Evolutionary conservation across 2,329 filamentous ascomycete species (phyloP).

Genomic region (Fusarium falciforme): DNA sequence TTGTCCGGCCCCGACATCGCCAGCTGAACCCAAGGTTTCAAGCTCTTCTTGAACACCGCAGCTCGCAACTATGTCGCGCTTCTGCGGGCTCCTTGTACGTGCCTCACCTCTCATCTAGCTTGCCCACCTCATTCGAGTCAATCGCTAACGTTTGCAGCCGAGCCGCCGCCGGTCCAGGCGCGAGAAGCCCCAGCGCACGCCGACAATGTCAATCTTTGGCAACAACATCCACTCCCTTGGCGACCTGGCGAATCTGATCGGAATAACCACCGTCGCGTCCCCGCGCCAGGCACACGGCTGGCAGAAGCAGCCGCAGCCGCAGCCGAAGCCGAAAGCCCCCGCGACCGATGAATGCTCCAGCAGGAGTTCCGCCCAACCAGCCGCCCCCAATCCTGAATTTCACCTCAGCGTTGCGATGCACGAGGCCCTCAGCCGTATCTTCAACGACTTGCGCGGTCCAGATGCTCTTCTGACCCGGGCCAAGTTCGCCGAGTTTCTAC

Average conservation of each 20-base stretch:
- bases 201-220: constrained; percentile 55
- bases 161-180: constrained; percentile 16
- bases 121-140: not conserved
- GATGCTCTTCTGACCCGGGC: constrained; percentile 47
- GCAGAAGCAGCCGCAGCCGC: constrained; percentile 15
- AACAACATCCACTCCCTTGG: constrained; percentile 47
- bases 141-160: constrained; percentile 28
- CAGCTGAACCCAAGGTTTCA: constrained; percentile 25
- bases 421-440: constrained; percentile 61
- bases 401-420: constrained; percentile 62
- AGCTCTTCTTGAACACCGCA: constrained; percentile 9
- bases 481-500: constrained; percentile 62
- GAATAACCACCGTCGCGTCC: constrained; percentile 46
- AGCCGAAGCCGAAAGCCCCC: constrained; percentile 26
- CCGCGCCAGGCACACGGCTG: constrained; percentile 42
- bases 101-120: not conserved
- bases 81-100: constrained; percentile 39
- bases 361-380: constrained; percentile 32
- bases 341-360: constrained; percentile 42
- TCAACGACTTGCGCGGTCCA: constrained; percentile 55
- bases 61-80: constrained; percentile 32
- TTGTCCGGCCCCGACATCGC: constrained; percentile 23
- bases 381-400: constrained; percentile 43
- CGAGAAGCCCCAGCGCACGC: constrained; percentile 46
- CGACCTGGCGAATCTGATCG: constrained; percentile 49